Evolutionary conservation across 805 yeast genomes (phyloP).

Genomic region (Candida railenensis): DNA sequence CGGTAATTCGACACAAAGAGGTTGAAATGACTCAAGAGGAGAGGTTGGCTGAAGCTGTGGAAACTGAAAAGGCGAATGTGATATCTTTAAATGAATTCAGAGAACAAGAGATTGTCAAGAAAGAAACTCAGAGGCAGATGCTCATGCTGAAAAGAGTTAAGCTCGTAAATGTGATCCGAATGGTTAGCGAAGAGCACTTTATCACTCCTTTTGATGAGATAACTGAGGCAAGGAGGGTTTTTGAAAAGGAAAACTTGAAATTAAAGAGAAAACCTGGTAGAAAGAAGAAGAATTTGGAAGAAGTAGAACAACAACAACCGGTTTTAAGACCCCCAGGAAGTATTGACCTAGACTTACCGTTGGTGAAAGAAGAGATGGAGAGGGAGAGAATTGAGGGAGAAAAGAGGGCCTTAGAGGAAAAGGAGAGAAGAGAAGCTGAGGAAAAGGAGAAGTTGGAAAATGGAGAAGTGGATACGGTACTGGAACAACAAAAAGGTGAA

Average conservation of each 20-base stretch:
- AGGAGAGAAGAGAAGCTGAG: constrained; percentile 8
- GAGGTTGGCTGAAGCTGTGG: constrained; percentile 75
- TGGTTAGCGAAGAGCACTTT: constrained; percentile 44
- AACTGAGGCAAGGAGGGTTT: constrained; percentile 42
- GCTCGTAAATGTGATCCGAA: constrained; percentile 58
- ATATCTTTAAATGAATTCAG: constrained; percentile 72
- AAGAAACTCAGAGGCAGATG: constrained; percentile 71
- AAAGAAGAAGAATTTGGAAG: constrained; percentile 38
- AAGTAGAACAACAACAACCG: constrained; percentile 16
- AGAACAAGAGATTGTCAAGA: constrained; percentile 81
- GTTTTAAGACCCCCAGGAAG: constrained; percentile 30
- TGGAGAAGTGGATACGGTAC: constrained; percentile 3
- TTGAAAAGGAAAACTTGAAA: constrained; percentile 30
- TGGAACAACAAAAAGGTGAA: constrained; percentile 11
- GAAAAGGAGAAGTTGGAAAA: constrained; percentile 8
- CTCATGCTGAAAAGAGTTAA: constrained; percentile 64
- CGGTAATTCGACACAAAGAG: constrained; percentile 38
- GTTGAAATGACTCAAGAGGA: constrained; percentile 69
- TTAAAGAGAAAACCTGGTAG: constrained; percentile 47
- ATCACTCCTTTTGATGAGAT: constrained; percentile 68
- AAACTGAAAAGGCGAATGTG: constrained; percentile 77
- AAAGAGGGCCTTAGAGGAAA: constrained; percentile 12
- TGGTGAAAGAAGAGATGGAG: constrained; percentile 24
- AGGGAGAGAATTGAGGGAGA: constrained; percentile 21
- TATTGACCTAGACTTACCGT: constrained; percentile 25